Base-by-base conservation (phyloP, 2,329 filamentous ascomycete genomes). In the Diplodia sapinea region DNA sequence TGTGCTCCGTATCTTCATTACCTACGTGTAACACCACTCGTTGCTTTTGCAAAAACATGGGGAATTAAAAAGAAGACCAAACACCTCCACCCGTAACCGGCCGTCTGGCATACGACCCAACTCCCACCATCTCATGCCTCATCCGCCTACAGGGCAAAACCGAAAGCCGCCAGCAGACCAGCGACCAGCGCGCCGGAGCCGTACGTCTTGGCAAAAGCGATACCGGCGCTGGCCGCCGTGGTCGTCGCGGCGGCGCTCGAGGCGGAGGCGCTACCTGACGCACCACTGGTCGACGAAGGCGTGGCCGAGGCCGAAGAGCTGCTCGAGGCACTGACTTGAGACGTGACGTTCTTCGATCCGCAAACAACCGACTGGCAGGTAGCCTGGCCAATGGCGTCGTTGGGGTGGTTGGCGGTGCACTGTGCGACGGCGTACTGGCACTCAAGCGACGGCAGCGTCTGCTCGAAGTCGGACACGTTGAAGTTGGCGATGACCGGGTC, bases 81-180 rank as follows among this genome's bases (percentile, higher is more conserved):
- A 38, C 47, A 65, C 40, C 62, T 26, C 26, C 49, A 29, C 26
- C 38, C 12, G 8, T n/a, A 23, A 33, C 49, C 23, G 8, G 23
- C 43, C 49, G 23, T 63, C 47, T 7, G 55, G 7, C 38, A 23
- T 43, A 63, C 20, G 47, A 11, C 40, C 40, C 51, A 8, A 51
- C 33, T 15, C 29, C 33, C 40, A 40, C 65, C 49, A 4, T 33
- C 12, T 29, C 38, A 15, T 29, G 9, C 26, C 15, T 40, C 4
- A 17, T n/a, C 49, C 47, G 5, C 38, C 75, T 86, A 90, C 76
- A 89, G 77, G 70, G 86, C 79, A 70, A 88, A 75, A 70, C 86
- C 86, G 73, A 89, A 86, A 66, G 86, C 77, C 62, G 84, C 82
- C 68, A 87, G 78, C 70, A 88, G 77, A 73, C 83, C 84, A 69